These are phyloP conservation scores for Xerocomellus amylosporus DNA, from an alignment of 768 basidiomycete species.

Conservation along the genomic window DNA sequence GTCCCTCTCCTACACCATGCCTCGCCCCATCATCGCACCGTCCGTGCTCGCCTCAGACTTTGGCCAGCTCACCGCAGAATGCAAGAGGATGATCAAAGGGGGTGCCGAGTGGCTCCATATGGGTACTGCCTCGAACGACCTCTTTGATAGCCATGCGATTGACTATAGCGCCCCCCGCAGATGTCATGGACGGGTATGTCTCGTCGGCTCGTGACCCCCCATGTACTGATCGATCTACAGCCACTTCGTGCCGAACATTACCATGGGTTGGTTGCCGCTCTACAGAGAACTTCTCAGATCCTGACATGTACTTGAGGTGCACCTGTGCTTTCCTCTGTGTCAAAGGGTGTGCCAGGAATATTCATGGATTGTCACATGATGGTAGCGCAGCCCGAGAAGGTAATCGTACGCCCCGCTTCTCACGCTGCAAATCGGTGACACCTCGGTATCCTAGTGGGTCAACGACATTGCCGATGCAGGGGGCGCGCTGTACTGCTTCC, in stretches of 20 bases:
- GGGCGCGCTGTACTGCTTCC: constrained; percentile 94
- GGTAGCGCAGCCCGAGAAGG: constrained; percentile 92
- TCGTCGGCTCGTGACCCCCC: background rate
- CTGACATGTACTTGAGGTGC: constrained; percentile 53
- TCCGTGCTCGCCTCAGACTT: constrained; percentile 98
- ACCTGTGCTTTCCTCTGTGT: constrained; percentile 81
- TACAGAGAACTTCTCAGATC: background rate
- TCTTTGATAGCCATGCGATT: constrained; percentile 10
- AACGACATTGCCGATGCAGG: constrained; percentile 94
- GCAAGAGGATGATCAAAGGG: constrained; percentile 91
- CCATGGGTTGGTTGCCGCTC: constrained; percentile 67
- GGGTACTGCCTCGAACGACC: constrained; percentile 48
- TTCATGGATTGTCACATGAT: constrained; percentile 99
- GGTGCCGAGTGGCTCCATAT: constrained; percentile 99
- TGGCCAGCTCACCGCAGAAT: constrained; percentile 91
- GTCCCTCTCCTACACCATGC: constrained; percentile 48
- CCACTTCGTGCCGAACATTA: constrained; percentile 98
- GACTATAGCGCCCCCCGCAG: constrained; percentile 40
- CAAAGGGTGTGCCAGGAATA: constrained; percentile 85
- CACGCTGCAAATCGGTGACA: background rate
- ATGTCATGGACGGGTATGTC: constrained; percentile 94
- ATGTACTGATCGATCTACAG: constrained; percentile 39
- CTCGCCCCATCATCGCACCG: constrained; percentile 89
- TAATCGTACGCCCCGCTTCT: constrained; percentile 27
- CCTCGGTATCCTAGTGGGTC: constrained; percentile 69